Evolutionary conservation across 2,329 filamentous ascomycete genomes (phyloP), one percentile per base, ranked within the genome.

Genomic region (Cladophialophora yegresii): DNA sequence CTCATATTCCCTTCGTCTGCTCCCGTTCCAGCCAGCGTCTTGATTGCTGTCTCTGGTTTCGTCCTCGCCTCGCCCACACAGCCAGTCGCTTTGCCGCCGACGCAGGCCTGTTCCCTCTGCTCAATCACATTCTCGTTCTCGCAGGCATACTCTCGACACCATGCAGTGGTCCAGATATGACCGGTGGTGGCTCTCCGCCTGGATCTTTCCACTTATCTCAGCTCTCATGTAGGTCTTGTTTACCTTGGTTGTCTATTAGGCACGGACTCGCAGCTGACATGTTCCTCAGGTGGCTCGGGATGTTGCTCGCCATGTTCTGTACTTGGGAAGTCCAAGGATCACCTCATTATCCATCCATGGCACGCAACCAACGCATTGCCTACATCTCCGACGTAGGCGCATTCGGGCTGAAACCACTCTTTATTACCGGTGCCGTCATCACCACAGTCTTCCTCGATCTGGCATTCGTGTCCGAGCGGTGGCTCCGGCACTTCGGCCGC

Each of bases 381-480:
- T 86, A 82, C 70, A 81, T 81, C 60, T 80, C 78, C 32, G 85
- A 88, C 72, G 77, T 87, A 62, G 86, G 85, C 56, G 85, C 85
- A 0, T 77, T 80, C 58, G 78, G 78, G 4, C 76, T 87, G 6
- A 84, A 88, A 70, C 85, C 86, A 1, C 78, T 88, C 40, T 89
- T 89, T 76, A 85, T 89, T 66, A 79, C 84, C 40, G 85, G 85
- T 65, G 81, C 80, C 69, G 78, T 79, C 0, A 78, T 86, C 28
- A 92, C 90, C 4, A 89, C 91, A 23, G 81, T 96, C 55, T 88
- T 90, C 67, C 88, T 99, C 73, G 90, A 96, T 78, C 77, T 91
- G 8, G 86, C 89, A 28, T 95, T 99, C 74, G 77, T 90, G 59
- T 81, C 89, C 13, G 93, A 97, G 79, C 87, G 93, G 67, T 95